Percentiles rank a stretch among this genome's conserved stretches.
Conservation (phyloP, 2,329 filamentous ascomycete genomes). For the Pseudogymnoascus pannorum region DNA sequence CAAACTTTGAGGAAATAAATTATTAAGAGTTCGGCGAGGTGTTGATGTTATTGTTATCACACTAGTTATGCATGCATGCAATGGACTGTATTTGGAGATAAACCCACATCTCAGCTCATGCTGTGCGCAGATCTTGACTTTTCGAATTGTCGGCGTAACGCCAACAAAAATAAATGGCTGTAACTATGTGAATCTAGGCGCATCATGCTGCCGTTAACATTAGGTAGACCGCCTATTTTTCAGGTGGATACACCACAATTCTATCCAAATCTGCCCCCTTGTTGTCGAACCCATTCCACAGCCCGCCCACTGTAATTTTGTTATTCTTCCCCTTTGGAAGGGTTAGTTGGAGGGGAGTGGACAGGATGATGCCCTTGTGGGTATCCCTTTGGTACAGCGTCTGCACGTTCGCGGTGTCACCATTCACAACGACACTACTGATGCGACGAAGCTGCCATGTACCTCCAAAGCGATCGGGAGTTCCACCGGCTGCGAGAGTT, state of each 20-base stretch:
- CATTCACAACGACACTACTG: slow-evolving; percentile 53
- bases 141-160: not conserved
- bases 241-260: slow-evolving; percentile 53
- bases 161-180: not conserved
- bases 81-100: not conserved
- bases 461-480: slow-evolving; percentile 52
- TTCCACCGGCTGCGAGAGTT: slow-evolving; percentile 36
- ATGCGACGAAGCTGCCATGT: slow-evolving; percentile 53
- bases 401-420: slow-evolving; percentile 39
- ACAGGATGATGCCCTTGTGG: slow-evolving; percentile 53
- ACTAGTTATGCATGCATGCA: not conserved
- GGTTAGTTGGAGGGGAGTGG: slow-evolving; percentile 46
- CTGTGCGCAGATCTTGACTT: not conserved
- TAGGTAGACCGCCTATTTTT: slow-evolving; percentile 31
- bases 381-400: slow-evolving; percentile 48
- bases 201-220: too few species aligned
- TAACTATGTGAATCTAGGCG: too few species aligned
- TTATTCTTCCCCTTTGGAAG: slow-evolving; percentile 47
- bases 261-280: slow-evolving; percentile 53
- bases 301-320: slow-evolving; percentile 46
- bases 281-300: slow-evolving; percentile 48
- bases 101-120: not conserved
- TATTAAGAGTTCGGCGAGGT: not conserved
- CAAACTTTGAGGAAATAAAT: not conserved
- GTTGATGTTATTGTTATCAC: not conserved